Evolutionary conservation across 331 rosid genomes (phyloP), one percentile per base, ranked within the genome.

Genomic region (Malus hybrid): DNA sequence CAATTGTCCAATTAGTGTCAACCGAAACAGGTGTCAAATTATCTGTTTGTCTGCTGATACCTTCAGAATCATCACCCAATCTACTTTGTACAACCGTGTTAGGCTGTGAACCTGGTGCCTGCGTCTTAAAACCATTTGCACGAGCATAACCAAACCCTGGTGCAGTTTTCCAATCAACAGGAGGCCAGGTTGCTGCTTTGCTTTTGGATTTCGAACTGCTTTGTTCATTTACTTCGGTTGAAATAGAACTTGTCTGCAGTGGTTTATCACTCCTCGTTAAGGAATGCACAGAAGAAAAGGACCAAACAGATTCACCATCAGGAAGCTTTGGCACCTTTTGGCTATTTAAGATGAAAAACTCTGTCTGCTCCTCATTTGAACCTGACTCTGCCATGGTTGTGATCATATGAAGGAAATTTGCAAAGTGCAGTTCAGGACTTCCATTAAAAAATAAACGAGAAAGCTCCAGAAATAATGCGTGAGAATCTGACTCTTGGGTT

Each of bases 331-430:
- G 82, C 67, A 94, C 72, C 75, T 81, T 87, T 82, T 92, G 99
- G 88, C 80, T 91, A 75, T 84, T 88, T 77, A 79, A 67, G 79
- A 94, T 80, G 79, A 93, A 90, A 81, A 80, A 74, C 73, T 93
- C 93, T 11, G 82, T 84, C 77, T 93, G 93, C 80, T 88, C 93
- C 84, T 81, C 83, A 22, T 86, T 77, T 65, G 91, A 88, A 65
- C 89, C 95, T 33, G 89, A 85, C 67, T 91, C 92, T 4, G 87
- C 88, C 96, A 86, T 91, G 75, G 88, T 85, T 75, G 90, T 85
- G 82, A 94, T 87, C 89, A 87, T 88, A 79, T 87, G 92, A 76
- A 94, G 96, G 88, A 94, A 94, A 89, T 94, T 92, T 76, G 95
- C 90, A 46, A 94, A 74, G 85, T 86, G 90, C 32, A 90, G 71